Evolutionary conservation across 371 early-diverging fungal genomes (phyloP), one percentile per base, ranked within the genome.

Genomic region (Globomyces sp.): DNA sequence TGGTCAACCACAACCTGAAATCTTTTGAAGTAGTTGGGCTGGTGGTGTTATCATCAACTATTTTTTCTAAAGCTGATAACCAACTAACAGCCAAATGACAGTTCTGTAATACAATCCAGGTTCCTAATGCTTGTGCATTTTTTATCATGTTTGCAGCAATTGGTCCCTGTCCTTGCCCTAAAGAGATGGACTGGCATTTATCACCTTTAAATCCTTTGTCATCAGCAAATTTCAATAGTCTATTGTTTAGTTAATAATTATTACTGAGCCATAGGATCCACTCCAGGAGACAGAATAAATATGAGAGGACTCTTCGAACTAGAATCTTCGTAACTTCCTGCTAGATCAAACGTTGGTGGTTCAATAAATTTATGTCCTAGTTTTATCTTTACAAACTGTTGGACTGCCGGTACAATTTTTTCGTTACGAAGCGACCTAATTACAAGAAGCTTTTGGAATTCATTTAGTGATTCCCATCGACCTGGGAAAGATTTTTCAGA

Each of bases 91-190:
- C 86, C 40, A 85, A 64, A 64, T 85, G 86, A 65, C 86, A 85
- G 73, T 85, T 85, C 66, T 85, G 86, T 37, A 85, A 71, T 2
- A 85, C 83, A 4, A 85, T 81, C 86, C 86, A 85, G 2, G 79
- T 74, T 40, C 86, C 86, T 36, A 66, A 74, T 40, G 74, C 72
- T 68, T 82, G 80, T 1, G 81, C 86, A 37, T 83, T 81, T 58
- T 74, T 75, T 46, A 85, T 85, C 85, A 85, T 85, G 42, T 69
- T 55, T 0, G 82, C 80, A 1, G 86, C 86, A 39, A 85, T 83
- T 3, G 85, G 85, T 24, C 86, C 86, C 59, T 85, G 86, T 9
- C 86, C 86, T 66, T 85, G 86, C 8, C 86, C 86, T 9, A 85
- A 72, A 1, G 86, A 85, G 10, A 85, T 85, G 6, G 79, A 77